Evolutionary conservation across 176 grass and related monocot species (phyloP).

Genomic region (Musa troglodytarum): DNA sequence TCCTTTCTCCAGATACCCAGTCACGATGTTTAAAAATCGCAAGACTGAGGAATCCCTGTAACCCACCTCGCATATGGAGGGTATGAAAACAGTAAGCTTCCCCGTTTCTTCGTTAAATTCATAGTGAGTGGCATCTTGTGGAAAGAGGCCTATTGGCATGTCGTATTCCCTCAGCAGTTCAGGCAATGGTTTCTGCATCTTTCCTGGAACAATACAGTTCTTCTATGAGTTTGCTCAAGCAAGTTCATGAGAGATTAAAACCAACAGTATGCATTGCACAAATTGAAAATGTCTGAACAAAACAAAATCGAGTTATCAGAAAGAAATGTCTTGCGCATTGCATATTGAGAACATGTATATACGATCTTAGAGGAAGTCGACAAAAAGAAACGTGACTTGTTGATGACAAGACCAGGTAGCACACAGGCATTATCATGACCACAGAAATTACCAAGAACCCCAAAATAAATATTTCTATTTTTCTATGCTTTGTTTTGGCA

Average conservation of each 20-base stretch:
- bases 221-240: not conserved
- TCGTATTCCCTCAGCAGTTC: constrained; percentile 78
- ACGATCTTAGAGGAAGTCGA: no score
- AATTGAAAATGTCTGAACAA: no score
- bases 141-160: constrained; percentile 66
- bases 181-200: constrained; percentile 84
- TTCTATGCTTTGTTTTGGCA: no score
- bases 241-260: not conserved
- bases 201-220: constrained; percentile 26
- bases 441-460: no score
- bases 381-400: no score
- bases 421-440: no score
- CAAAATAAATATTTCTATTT: no score
- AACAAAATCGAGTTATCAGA: not conserved
- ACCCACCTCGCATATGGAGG: constrained; percentile 67
- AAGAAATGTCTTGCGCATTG: no score
- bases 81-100: constrained; percentile 74
- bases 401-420: no score
- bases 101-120: constrained; percentile 62
- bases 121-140: constrained; percentile 76
- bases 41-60: constrained; percentile 79
- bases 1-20: constrained; percentile 51
- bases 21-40: constrained; percentile 57
- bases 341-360: no score
- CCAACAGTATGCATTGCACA: no score